Evolutionary conservation across 352 stramenopile species (phyloP).

Genomic region (Phytopythium delawarense): DNA sequence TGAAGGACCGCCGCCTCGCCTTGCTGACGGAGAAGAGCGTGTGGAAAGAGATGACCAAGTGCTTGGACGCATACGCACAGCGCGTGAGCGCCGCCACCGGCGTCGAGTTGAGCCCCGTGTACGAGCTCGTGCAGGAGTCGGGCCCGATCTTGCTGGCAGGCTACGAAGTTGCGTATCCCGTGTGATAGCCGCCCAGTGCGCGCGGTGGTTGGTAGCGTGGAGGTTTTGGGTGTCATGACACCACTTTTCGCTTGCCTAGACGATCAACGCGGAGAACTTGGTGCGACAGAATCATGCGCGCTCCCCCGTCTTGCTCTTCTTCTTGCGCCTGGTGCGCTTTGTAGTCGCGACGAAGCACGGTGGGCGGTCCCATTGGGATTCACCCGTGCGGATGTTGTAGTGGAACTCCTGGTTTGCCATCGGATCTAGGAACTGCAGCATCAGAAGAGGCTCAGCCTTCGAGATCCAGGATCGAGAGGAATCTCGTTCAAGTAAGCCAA

Average conservation of each 20-base stretch:
- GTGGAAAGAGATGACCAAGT: constrained; percentile 78
- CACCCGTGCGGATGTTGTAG: constrained; percentile 64
- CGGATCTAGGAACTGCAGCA: constrained; percentile 39
- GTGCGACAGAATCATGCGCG: too few relatives aligned
- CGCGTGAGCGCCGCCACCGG: constrained; percentile 51
- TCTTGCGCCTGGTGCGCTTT: constrained; percentile 18
- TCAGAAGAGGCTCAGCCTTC: not conserved
- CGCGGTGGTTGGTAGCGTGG: not conserved
- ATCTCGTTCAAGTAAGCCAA: not conserved
- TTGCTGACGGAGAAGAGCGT: constrained; percentile 63
- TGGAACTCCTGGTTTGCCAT: constrained; percentile 46
- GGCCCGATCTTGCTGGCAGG: constrained; percentile 75
- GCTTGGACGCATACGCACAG: constrained; percentile 76
- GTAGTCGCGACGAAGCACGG: constrained; percentile 21
- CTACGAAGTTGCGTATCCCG: constrained; percentile 58
- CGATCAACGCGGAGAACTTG: not conserved
- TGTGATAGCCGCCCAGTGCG: constrained; percentile 7
- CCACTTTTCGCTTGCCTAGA: not conserved
- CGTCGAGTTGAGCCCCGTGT: constrained; percentile 52
- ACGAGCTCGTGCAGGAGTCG: constrained; percentile 70
- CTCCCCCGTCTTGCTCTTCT: constrained; percentile 12
- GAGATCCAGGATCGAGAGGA: not conserved
- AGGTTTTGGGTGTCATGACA: not conserved
- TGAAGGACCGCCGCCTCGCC: constrained; percentile 49
- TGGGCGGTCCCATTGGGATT: constrained; percentile 57